Percentiles rank a stretch among this genome's conserved stretches.
Conservation (phyloP, 163 green algal species). For the Scenedesmus sp. region DNA sequence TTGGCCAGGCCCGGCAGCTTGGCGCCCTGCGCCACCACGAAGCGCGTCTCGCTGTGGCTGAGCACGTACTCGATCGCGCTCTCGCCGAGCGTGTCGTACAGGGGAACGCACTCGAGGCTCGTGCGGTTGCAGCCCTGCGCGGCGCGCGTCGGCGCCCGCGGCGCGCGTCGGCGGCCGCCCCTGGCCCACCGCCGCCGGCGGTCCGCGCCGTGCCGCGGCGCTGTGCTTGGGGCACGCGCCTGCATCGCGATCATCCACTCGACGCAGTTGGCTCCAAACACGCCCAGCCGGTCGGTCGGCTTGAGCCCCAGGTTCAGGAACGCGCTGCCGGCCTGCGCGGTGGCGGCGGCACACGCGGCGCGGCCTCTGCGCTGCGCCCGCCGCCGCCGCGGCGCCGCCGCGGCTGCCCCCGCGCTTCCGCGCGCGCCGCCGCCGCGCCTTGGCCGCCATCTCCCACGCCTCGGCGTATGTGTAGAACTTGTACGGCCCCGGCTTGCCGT, state of each 20-base stretch:
- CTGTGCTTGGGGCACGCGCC: slow-evolving; percentile 47
- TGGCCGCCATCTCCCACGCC: slow-evolving; percentile 35
- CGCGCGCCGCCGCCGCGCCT: background rate
- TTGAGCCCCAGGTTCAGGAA: slow-evolving; percentile 56
- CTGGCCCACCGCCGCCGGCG: too few species aligned
- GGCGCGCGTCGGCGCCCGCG: too few species aligned
- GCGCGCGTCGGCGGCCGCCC: too few species aligned
- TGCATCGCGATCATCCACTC: slow-evolving; percentile 96
- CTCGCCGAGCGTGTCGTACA: slow-evolving; percentile 96
- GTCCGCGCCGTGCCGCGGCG: too few species aligned
- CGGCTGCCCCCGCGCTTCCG: background rate
- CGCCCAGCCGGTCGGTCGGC: slow-evolving; percentile 63
- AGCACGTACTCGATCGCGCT: slow-evolving; percentile 94
- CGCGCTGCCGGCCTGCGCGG: slow-evolving; percentile 42
- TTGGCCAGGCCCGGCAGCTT: slow-evolving; percentile 37
- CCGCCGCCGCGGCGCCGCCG: background rate
- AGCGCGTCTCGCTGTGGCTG: slow-evolving; percentile 75
- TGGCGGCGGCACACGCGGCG: background rate
- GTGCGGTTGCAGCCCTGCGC: slow-evolving; percentile 84
- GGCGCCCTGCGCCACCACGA: slow-evolving; percentile 55
- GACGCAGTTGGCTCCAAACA: slow-evolving; percentile 88
- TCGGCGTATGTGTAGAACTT: slow-evolving; percentile 68
- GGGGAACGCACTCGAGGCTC: slow-evolving; percentile 77
- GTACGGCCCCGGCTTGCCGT: slow-evolving; percentile 56
- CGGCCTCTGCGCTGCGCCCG: background rate